A percentile compares a stretch with the other conserved stretches of the same genome.
These are phyloP conservation scores for Mortierella antarctica DNA, from an alignment of 192 early-diverging fungal genomes.

Conservation along the genomic window DNA sequence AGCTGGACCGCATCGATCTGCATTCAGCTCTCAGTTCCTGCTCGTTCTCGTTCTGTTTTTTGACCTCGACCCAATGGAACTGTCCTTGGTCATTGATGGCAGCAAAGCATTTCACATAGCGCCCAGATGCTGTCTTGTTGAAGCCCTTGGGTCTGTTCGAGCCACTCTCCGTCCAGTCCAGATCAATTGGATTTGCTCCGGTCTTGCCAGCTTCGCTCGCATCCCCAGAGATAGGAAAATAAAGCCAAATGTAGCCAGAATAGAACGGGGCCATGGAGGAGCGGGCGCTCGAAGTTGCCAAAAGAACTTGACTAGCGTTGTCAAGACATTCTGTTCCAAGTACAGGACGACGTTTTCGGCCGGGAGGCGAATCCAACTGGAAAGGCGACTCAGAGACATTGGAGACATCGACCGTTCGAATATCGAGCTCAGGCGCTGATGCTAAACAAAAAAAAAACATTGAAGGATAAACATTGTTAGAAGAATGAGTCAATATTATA, in stretches of 20 bases:
- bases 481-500: too few relatives aligned
- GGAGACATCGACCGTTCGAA: slow-evolving; percentile 20
- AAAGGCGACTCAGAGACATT: slow-evolving; percentile 33
- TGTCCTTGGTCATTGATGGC: slow-evolving; percentile 46
- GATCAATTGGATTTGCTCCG: too few relatives aligned
- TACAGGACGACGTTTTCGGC: slow-evolving; percentile 20
- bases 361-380: slow-evolving; percentile 24
- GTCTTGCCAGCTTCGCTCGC: too few relatives aligned
- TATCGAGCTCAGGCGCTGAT: neutral
- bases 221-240: slow-evolving; percentile 1
- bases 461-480: neutral
- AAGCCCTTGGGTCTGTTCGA: too few relatives aligned
- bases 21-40: slow-evolving; percentile 15
- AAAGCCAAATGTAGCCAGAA: slow-evolving; percentile 49
- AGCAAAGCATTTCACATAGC: slow-evolving; percentile 49
- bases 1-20: slow-evolving; percentile 18
- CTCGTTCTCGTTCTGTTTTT: slow-evolving; percentile 29
- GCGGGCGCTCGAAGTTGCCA: slow-evolving; percentile 46
- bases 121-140: slow-evolving; percentile 2
- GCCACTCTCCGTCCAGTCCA: too few relatives aligned
- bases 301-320: slow-evolving; percentile 31
- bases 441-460: neutral
- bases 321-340: slow-evolving; percentile 51
- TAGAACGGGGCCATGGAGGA: slow-evolving; percentile 37
- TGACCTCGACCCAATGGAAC: slow-evolving; percentile 52